A percentile compares a stretch with the other conserved stretches of the same genome.
Evolutionary conservation across 148 eudicot genomes (phyloP).

Genomic region (Rhododendron henanense): DNA sequence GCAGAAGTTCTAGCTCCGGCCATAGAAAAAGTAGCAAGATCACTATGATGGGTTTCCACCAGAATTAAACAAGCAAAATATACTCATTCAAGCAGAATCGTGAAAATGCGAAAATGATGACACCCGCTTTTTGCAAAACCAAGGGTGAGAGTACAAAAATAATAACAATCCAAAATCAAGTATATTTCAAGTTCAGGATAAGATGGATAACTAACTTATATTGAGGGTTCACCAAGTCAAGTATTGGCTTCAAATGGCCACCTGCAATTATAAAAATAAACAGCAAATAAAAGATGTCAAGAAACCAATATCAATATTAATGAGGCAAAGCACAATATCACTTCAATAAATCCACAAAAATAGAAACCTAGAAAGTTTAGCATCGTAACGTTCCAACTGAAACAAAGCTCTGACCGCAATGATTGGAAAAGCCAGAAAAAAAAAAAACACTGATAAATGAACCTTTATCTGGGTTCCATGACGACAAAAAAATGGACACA

Average conservation of each 20-base stretch:
- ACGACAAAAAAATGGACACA: background rate
- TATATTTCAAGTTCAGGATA: background rate
- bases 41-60: background rate
- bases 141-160: background rate
- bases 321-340: background rate
- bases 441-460: background rate
- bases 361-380: background rate
- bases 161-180: background rate
- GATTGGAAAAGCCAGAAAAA: background rate
- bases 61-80: background rate
- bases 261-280: slow-evolving; percentile 49
- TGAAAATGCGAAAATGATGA: background rate
- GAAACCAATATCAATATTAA: background rate
- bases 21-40: background rate
- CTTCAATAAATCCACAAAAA: background rate
- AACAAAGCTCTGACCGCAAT: background rate
- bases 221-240: slow-evolving; percentile 85
- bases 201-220: slow-evolving; percentile 52
- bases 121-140: background rate
- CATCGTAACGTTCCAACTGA: background rate
- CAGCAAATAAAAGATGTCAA: slow-evolving; percentile 1
- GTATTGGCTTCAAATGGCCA: slow-evolving; percentile 52
- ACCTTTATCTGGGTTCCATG: background rate
- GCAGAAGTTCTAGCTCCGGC: background rate
- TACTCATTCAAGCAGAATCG: background rate